Conservation (phyloP, 306 rosid genomes). For the Rosa rugosa region DNA sequence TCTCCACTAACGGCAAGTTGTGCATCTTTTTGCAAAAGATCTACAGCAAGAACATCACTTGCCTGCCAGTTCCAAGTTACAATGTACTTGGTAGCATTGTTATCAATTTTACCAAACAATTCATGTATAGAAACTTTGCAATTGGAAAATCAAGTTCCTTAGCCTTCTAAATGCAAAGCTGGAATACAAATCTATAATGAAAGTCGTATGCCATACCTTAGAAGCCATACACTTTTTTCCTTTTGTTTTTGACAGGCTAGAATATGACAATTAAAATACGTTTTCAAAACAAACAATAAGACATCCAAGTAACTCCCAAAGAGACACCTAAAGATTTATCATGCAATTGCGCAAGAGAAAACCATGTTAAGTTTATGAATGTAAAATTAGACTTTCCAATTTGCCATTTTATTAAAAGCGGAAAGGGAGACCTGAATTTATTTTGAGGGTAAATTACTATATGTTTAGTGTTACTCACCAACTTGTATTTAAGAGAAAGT, state of each 20-base stretch:
- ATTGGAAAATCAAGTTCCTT: not conserved
- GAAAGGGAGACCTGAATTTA: no score
- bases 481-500: constrained; percentile 80
- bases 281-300: no score
- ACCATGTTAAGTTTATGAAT: no score
- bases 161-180: not conserved
- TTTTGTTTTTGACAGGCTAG: no score
- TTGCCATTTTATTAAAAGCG: no score
- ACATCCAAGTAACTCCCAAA: no score
- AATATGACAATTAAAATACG: no score
- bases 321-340: no score
- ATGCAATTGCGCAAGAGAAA: no score
- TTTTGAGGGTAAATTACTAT: not conserved
- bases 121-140: not conserved
- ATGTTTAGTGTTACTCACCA: constrained; percentile 39
- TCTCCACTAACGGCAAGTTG: constrained; percentile 81
- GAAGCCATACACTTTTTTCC: constrained; percentile 58
- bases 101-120: not conserved
- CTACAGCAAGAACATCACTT: constrained; percentile 95
- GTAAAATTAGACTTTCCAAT: no score
- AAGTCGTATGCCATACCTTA: constrained; percentile 42
- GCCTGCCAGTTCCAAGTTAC: constrained; percentile 47
- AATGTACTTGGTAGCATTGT: constrained; percentile 22
- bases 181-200: not conserved
- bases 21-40: constrained; percentile 94